Conservation (phyloP, 2,329 filamentous ascomycete species). For the Hymenoscyphus scutula region DNA sequence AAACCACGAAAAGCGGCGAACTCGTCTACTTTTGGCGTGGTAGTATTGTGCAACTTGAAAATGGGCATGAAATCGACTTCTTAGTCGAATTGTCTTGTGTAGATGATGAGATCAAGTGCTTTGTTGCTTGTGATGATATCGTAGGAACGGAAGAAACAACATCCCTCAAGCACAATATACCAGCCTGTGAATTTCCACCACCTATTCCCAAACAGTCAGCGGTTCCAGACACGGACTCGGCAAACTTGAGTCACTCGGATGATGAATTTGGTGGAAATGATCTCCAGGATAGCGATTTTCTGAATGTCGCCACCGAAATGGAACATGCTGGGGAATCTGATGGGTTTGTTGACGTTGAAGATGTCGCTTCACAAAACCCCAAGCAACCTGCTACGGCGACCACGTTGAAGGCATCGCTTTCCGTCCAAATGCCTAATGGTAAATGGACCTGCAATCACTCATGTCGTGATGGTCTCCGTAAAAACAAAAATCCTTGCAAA, state of each 20-base stretch:
- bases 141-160: slow-evolving; percentile 51
- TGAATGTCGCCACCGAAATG: slow-evolving; percentile 36
- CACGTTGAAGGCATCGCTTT: slow-evolving; percentile 20
- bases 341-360: slow-evolving; percentile 52
- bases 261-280: slow-evolving; percentile 35
- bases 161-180: slow-evolving; percentile 34
- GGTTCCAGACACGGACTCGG: background rate
- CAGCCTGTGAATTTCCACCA: slow-evolving; percentile 37
- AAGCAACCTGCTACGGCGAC: slow-evolving; percentile 1
- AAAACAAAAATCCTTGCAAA: slow-evolving; percentile 53
- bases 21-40: slow-evolving; percentile 67
- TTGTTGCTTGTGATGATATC: slow-evolving; percentile 82
- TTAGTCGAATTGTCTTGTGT: slow-evolving; percentile 52
- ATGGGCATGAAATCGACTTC: slow-evolving; percentile 56
- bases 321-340: slow-evolving; percentile 38
- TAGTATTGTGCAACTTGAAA: slow-evolving; percentile 63
- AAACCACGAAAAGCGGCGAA: slow-evolving; percentile 62
- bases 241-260: background rate
- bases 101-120: slow-evolving; percentile 61
- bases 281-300: slow-evolving; percentile 44
- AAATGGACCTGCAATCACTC: slow-evolving; percentile 72
- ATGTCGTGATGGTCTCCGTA: slow-evolving; percentile 48
- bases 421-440: slow-evolving; percentile 61
- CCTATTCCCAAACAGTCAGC: background rate
- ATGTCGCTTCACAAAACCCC: slow-evolving; percentile 41